Base-by-base conservation (phyloP, 345 rosid genomes). In the Microcos paniculata region DNA sequence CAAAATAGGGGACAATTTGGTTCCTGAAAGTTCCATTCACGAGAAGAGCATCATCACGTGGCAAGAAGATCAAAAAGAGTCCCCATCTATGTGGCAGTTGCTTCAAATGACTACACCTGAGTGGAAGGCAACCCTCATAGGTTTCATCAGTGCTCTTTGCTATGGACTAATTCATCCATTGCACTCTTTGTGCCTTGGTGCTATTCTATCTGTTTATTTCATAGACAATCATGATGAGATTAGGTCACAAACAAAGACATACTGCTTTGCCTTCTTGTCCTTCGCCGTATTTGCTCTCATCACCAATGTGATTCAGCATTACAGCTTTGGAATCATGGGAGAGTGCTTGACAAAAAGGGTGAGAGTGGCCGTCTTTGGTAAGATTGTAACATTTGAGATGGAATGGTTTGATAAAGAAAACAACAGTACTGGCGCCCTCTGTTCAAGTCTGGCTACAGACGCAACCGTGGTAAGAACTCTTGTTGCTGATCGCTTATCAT, bases 341-440 rank as follows among this genome's bases (percentile, higher is more conserved):
- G 77, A 76, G 57, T 23, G 26, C 18, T 57, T 83, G 33, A 81
- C 71, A 4, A 82, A 73, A 74, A 77, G 79, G 55, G 73, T 80
- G 4, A 70, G 84, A 51, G 81, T 77, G 62, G 53, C 12, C 15
- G 56, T 86, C 21, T 72, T 84, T 23, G 64, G 28, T 9, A 84
- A 82, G 77, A 75, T 83, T 40, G 48, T 81, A 19, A 77, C 80
- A 0, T 80, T 86, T 45, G 83, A 84, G 84, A 48, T 80, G 6
- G 86, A 72, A 18, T 82, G 86, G 84, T 86, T 80, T 33, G 86
- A 86, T 79, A 58, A 71, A 61, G 84, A 82, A 56, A 30, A 80
- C 63, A 86, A 86, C 52, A 80, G 64, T 46, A 77, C 79, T 15
- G 83, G 80, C 12, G 80, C 82, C 35, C 16, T 79, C 0, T 82